A percentile compares a stretch with the other conserved stretches of the same genome.
phyloP scores from a whole-genome alignment of 140 eudicot genomes.

The Senecio squalidus region DNA sequence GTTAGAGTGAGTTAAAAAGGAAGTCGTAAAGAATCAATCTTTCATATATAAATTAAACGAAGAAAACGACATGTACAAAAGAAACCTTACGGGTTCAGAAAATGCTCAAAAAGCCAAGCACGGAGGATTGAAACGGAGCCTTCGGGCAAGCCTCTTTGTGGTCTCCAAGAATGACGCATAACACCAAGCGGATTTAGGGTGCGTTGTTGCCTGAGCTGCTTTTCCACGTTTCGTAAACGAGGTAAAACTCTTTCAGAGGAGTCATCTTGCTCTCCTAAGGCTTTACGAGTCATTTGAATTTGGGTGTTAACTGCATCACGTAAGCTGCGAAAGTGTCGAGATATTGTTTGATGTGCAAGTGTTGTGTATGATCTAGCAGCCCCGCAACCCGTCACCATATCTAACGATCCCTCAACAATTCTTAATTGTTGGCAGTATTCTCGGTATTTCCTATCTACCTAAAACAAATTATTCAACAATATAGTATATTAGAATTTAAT shows the following conservation, averaged over 20 bases:
- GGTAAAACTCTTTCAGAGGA: constrained; percentile 46
- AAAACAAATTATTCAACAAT: constrained; percentile 7
- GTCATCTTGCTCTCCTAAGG: constrained; percentile 68
- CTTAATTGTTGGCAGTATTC: constrained; percentile 66
- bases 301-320: constrained; percentile 65
- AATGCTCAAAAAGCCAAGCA: constrained; percentile 97
- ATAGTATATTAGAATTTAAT: no score
- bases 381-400: constrained; percentile 65
- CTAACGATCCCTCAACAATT: constrained; percentile 60
- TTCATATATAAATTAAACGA: not conserved
- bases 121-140: constrained; percentile 84
- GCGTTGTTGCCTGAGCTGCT: constrained; percentile 69
- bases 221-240: constrained; percentile 80
- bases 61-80: not conserved
- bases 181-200: constrained; percentile 72
- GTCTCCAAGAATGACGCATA: constrained; percentile 88
- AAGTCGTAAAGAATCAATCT: not conserved
- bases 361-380: constrained; percentile 76
- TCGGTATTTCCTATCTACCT: constrained; percentile 78
- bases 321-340: constrained; percentile 78
- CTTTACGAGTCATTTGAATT: constrained; percentile 43
- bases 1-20: not conserved
- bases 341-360: constrained; percentile 70
- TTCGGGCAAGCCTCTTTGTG: constrained; percentile 93
- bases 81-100: constrained; percentile 83